phyloP scores from a whole-genome alignment of 1,284 basidiomycete genomes.

The Apiotrichum mycotoxinovorans region DNA sequence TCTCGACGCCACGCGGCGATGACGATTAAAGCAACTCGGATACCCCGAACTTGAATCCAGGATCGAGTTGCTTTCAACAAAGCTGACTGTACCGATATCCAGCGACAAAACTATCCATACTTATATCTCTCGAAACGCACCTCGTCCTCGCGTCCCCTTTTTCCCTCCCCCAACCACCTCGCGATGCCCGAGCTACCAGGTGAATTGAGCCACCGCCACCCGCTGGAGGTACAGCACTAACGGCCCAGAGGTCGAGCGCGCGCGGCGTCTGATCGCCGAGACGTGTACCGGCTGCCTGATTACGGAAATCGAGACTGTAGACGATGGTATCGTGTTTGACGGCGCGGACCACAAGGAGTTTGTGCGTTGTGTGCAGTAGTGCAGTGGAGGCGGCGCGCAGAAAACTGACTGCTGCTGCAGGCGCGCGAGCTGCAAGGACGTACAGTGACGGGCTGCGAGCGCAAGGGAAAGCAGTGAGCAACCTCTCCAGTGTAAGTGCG shows the following conservation, averaged over 20 bases:
- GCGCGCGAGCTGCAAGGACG: slow-evolving; percentile 60
- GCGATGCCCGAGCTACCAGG: slow-evolving; percentile 66
- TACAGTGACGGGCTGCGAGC: slow-evolving; percentile 58
- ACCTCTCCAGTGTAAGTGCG: too few relatives aligned
- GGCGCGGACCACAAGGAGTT: slow-evolving; percentile 62
- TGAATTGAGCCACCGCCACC: slow-evolving; percentile 34
- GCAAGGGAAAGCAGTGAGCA: slow-evolving; percentile 67
- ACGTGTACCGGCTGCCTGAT: slow-evolving; percentile 61
- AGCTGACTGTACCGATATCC: too few relatives aligned
- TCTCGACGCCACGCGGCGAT: too few relatives aligned
- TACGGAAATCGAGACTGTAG: slow-evolving; percentile 58
- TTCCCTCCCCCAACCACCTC: background rate
- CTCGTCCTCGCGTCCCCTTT: background rate
- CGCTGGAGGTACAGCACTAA: too few relatives aligned
- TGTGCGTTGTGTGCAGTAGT: slow-evolving; percentile 52
- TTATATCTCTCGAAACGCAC: too few relatives aligned
- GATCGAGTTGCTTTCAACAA: too few relatives aligned
- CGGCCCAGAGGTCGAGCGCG: slow-evolving; percentile 64
- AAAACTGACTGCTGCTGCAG: slow-evolving; percentile 47
- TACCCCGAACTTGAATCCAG: too few relatives aligned
- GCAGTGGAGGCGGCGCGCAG: background rate
- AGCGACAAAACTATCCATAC: too few relatives aligned
- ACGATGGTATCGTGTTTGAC: slow-evolving; percentile 69
- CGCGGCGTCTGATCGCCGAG: slow-evolving; percentile 59
- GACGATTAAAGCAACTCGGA: too few relatives aligned